A percentile compares a stretch with the other conserved stretches of the same genome.
Evolutionary conservation across 345 rosid species (phyloP).

Genomic region (Syzygium grande): DNA sequence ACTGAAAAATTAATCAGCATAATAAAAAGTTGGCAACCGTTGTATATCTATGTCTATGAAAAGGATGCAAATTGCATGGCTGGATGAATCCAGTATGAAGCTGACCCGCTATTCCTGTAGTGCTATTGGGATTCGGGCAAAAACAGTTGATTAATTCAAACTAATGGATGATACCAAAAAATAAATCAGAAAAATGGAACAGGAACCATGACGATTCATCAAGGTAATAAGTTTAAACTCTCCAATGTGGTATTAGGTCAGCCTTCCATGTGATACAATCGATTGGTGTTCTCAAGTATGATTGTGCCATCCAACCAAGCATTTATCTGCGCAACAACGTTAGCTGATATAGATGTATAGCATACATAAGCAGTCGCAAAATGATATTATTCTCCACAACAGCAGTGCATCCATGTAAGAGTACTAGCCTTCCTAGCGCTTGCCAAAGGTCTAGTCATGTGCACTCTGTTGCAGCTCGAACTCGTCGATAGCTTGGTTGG

Average conservation of each 20-base stretch:
- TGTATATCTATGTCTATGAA: neutral
- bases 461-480: neutral
- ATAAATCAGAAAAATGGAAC: neutral
- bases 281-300: neutral
- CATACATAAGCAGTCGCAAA: neutral
- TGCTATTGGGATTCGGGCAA: neutral
- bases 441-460: conserved; percentile 5
- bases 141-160: neutral
- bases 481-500: neutral
- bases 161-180: neutral
- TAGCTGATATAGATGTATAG: neutral
- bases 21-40: neutral
- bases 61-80: neutral
- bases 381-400: neutral
- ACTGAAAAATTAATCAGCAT: neutral
- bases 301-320: neutral
- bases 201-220: neutral
- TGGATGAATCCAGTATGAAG: neutral
- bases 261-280: neutral
- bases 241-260: neutral
- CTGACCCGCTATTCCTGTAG: neutral
- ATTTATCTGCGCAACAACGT: neutral
- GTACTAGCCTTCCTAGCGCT: conserved; percentile 15
- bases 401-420: neutral
- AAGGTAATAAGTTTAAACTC: neutral